Conservation (phyloP, 305 asterid species). For the Fraxinus paxiana region DNA sequence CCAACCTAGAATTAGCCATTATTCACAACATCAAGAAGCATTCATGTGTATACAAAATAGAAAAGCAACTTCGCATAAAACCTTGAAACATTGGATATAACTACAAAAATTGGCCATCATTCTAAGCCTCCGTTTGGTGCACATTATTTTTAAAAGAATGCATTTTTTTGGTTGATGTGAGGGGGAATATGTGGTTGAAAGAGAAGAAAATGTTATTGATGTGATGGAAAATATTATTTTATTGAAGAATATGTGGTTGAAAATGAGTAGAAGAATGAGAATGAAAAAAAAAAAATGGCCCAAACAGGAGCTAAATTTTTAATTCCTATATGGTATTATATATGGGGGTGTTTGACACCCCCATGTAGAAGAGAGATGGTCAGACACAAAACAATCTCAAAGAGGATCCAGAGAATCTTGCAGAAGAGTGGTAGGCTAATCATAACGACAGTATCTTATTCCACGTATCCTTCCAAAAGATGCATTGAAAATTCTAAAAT, state of each 20-base stretch:
- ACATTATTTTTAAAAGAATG: too few relatives aligned
- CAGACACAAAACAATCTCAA: background rate
- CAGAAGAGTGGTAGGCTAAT: background rate
- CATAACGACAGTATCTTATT: background rate
- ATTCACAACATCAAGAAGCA: background rate
- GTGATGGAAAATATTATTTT: too few relatives aligned
- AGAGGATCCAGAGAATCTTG: background rate
- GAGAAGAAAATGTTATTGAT: too few relatives aligned
- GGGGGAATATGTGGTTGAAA: too few relatives aligned
- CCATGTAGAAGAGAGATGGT: background rate
- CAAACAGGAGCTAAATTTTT: too few relatives aligned
- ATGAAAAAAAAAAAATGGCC: too few relatives aligned
- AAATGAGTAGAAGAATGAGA: too few relatives aligned
- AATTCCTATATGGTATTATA: background rate
- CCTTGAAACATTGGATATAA: background rate
- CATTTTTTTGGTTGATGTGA: too few relatives aligned
- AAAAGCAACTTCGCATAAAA: background rate
- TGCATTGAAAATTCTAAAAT: constrained; percentile 4
- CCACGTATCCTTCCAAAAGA: background rate
- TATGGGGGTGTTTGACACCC: too few relatives aligned
- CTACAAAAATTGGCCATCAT: background rate
- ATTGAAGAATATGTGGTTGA: too few relatives aligned
- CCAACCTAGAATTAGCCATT: background rate
- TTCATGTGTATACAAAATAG: background rate
- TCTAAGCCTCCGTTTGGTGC: too few relatives aligned